A percentile compares a stretch with the other conserved stretches of the same genome.
Evolutionary conservation across 345 rosid genomes (phyloP).

Genomic region (Gossypium rotundifolium): DNA sequence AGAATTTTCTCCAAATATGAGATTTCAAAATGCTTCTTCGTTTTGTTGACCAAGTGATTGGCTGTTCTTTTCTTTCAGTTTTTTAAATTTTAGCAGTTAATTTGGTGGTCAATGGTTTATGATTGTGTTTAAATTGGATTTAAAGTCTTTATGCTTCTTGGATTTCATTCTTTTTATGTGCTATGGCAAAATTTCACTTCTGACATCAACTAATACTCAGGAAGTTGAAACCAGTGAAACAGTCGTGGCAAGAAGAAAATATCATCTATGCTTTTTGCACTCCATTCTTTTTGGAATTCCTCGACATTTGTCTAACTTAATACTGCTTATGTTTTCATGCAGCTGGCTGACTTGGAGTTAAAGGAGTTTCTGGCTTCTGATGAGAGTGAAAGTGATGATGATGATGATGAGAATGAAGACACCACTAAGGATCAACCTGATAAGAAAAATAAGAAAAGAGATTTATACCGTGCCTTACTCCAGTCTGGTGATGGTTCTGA

Average conservation of each 20-base stretch:
- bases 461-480: conserved; percentile 61
- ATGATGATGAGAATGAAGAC: conserved; percentile 33
- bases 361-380: conserved; percentile 87
- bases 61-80: background rate
- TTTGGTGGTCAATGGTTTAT: background rate
- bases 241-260: background rate
- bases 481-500: conserved; percentile 60
- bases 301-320: background rate
- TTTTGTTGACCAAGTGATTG: background rate
- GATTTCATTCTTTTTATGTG: background rate
- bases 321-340: conserved; percentile 22
- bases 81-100: background rate
- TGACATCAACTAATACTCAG: background rate
- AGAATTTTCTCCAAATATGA: background rate
- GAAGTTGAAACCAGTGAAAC: background rate
- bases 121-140: background rate
- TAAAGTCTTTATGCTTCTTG: background rate
- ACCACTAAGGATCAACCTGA: conserved; percentile 26
- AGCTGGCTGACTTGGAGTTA: conserved; percentile 78
- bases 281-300: background rate
- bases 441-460: conserved; percentile 41
- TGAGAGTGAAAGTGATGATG: conserved; percentile 62
- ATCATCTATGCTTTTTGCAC: background rate
- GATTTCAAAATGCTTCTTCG: background rate
- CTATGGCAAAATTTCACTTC: background rate